Evolutionary conservation across 139 green algal species (phyloP).

Genomic region (Chlamydomonas incerta): DNA sequence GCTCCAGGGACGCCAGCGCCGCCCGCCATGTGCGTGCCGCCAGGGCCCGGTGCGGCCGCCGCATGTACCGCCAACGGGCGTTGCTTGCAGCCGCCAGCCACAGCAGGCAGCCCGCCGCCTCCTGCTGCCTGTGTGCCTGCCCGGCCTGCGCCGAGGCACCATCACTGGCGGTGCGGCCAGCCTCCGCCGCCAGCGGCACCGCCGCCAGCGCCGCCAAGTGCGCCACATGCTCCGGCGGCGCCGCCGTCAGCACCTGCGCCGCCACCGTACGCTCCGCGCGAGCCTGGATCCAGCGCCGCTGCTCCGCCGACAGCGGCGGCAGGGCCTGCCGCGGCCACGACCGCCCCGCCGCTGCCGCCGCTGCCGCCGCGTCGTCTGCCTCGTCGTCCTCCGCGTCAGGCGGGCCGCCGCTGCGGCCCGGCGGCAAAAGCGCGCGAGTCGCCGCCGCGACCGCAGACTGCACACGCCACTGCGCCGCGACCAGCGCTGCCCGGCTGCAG

Average conservation of each 20-base stretch:
- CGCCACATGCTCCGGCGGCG: background rate
- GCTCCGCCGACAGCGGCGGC: background rate
- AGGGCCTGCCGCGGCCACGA: background rate
- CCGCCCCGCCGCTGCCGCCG: background rate
- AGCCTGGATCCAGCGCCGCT: conserved; percentile 11
- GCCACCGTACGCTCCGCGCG: conserved; percentile 2
- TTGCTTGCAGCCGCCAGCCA: background rate
- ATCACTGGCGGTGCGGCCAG: too few species aligned
- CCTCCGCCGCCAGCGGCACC: background rate
- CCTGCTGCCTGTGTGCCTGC: too few species aligned
- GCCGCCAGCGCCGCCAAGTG: background rate
- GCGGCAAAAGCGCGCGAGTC: too few species aligned
- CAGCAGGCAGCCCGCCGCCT: background rate
- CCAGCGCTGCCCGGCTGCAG: too few species aligned
- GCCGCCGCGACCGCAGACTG: too few species aligned
- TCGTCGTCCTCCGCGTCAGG: too few species aligned
- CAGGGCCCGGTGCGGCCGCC: background rate
- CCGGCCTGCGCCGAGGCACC: too few species aligned
- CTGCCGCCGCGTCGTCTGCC: background rate
- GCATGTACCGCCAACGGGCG: background rate
- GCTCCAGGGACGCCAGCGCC: too few species aligned
- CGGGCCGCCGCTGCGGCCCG: too few species aligned
- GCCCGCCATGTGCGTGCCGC: background rate
- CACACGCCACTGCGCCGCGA: too few species aligned
- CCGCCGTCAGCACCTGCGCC: background rate